phyloP scores from a whole-genome alignment of 169 alveolate species.

The Plasmodium gonderi region DNA sequence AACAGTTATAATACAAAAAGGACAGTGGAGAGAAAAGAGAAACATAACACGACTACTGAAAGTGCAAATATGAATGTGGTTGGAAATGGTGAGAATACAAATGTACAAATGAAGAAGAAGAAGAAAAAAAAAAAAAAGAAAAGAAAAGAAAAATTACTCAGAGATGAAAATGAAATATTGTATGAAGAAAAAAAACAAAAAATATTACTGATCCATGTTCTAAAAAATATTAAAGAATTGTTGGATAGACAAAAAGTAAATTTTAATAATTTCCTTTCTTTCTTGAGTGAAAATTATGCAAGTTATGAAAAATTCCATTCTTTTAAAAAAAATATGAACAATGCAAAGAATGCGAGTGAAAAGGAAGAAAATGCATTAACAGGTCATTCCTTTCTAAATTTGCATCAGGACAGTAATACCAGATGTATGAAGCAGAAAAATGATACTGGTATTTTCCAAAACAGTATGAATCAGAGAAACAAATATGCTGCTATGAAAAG shows the following conservation, averaged over 20 bases:
- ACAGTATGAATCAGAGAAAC: too few species aligned
- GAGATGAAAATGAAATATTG: not conserved
- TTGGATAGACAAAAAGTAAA: slow-evolving; percentile 49
- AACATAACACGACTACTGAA: not conserved
- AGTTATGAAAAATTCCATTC: slow-evolving; percentile 21
- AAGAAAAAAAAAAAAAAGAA: not conserved
- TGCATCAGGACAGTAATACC: not conserved
- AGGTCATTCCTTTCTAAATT: not conserved
- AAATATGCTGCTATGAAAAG: too few species aligned
- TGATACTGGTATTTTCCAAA: not conserved
- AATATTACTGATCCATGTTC: slow-evolving; percentile 22
- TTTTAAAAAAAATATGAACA: not conserved
- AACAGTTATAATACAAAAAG: not conserved
- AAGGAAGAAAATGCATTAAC: not conserved
- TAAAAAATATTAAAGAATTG: slow-evolving; percentile 47
- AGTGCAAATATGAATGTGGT: not conserved
- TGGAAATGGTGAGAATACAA: not conserved
- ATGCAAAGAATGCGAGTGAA: not conserved
- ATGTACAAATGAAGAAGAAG: not conserved
- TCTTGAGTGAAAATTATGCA: slow-evolving; percentile 50
- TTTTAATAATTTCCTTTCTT: slow-evolving; percentile 38
- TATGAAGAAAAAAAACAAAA: slow-evolving; percentile 51
- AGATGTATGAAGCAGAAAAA: not conserved
- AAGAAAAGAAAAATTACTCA: not conserved
- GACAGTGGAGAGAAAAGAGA: not conserved